phyloP scores from a whole-genome alignment of 2,329 filamentous ascomycete species.

The Tolypocladium ovalisporum region DNA sequence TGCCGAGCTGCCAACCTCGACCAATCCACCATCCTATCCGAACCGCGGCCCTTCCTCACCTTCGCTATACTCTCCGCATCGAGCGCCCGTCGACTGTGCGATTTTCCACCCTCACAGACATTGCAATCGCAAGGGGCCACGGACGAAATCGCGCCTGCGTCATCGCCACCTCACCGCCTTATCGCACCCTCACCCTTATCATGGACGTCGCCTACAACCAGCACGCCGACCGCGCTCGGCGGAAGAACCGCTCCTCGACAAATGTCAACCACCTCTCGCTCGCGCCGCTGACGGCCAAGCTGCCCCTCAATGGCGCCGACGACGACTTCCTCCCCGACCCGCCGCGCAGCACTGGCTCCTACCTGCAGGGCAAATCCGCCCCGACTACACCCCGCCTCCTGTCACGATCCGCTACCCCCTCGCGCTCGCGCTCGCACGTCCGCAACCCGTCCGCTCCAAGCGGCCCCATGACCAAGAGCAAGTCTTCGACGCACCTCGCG shows the following conservation, averaged over 20 bases:
- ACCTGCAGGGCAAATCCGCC: slow-evolving; percentile 51
- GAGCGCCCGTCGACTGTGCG: not conserved
- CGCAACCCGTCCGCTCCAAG: slow-evolving; percentile 26
- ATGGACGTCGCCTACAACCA: slow-evolving; percentile 53
- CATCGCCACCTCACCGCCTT: not conserved
- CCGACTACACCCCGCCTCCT: slow-evolving; percentile 55
- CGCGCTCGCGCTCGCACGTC: slow-evolving; percentile 34
- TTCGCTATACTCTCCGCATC: not conserved
- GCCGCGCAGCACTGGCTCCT: slow-evolving; percentile 28
- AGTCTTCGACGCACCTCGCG: slow-evolving; percentile 47
- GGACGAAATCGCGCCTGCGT: not conserved
- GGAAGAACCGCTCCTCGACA: slow-evolving; percentile 47
- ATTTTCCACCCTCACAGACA: not conserved
- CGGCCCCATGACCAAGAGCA: slow-evolving; percentile 43
- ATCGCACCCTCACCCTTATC: slow-evolving; percentile 1
- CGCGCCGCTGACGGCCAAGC: slow-evolving; percentile 51
- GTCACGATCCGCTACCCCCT: slow-evolving; percentile 42
- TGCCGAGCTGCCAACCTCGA: not conserved
- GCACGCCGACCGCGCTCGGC: slow-evolving; percentile 44
- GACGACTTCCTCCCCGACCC: slow-evolving; percentile 33
- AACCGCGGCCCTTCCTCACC: no score
- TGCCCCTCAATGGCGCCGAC: slow-evolving; percentile 47
- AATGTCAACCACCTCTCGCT: slow-evolving; percentile 51
- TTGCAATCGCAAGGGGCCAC: not conserved
- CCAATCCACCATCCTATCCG: not conserved